phyloP scores from a whole-genome alignment of 768 basidiomycete species.

The Leccinellum luteum region DNA sequence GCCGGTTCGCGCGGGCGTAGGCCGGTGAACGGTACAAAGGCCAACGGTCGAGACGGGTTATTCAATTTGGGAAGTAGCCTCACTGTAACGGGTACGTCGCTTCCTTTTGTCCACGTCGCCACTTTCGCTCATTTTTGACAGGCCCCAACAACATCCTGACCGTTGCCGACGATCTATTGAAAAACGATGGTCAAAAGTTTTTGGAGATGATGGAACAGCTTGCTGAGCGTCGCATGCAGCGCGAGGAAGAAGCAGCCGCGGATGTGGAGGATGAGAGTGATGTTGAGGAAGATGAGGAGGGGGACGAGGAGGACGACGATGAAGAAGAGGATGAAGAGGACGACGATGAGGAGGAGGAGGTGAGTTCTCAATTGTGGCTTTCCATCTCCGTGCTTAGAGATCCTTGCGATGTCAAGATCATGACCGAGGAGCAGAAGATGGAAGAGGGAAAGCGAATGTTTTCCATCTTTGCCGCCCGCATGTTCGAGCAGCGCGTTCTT shows the following conservation, averaged over 20 bases:
- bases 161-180: conserved; percentile 96
- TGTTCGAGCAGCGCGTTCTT: conserved; percentile 98
- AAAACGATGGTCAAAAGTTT: conserved; percentile 99
- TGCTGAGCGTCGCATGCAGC: conserved; percentile 88
- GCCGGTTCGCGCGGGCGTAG: conserved; percentile 36
- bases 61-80: conserved; percentile 80
- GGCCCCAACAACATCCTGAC: conserved; percentile 94
- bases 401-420: conserved; percentile 41
- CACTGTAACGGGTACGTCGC: conserved; percentile 72
- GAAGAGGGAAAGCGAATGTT: conserved; percentile 99
- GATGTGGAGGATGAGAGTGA: conserved; percentile 63
- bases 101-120: conserved; percentile 3
- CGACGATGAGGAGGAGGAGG: conserved; percentile 47
- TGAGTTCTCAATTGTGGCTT: conserved; percentile 21
- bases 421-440: conserved; percentile 98
- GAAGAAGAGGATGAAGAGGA: conserved; percentile 64
- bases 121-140: conserved; percentile 31
- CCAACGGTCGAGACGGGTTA: conserved; percentile 58
- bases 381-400: conserved; percentile 9
- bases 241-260: conserved; percentile 71
- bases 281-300: conserved; percentile 56
- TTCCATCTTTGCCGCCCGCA: conserved; percentile 97
- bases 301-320: conserved; percentile 61
- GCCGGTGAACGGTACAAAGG: conserved; percentile 44
- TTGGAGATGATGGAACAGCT: conserved; percentile 99